Percentiles rank a stretch among this genome's conserved stretches.
Conservation (phyloP, 768 basidiomycete species). For the Psilocybe sp. region DNA sequence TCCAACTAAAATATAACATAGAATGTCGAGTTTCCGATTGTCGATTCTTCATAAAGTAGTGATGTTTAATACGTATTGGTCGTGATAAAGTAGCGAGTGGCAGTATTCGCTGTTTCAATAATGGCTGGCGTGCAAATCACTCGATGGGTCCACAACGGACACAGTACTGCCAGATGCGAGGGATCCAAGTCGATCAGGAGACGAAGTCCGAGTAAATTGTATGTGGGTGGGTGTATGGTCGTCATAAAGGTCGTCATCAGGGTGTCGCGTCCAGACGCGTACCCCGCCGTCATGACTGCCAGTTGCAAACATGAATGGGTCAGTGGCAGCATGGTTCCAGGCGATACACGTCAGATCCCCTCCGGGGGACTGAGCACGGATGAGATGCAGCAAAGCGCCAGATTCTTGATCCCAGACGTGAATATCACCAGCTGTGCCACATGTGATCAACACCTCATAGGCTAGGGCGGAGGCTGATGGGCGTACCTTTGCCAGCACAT, state of each 20-base stretch:
- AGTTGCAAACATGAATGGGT: constrained; percentile 73
- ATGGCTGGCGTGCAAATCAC: too few species aligned
- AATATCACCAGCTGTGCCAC: constrained; percentile 64
- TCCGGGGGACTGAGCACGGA: constrained; percentile 58
- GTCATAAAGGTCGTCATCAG: constrained; percentile 14
- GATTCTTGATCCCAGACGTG: constrained; percentile 87
- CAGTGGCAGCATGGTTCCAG: constrained; percentile 68
- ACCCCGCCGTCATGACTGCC: constrained; percentile 77
- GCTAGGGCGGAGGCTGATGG: neutral
- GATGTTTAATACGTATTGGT: too few species aligned
- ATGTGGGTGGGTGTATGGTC: constrained; percentile 10
- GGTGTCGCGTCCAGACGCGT: constrained; percentile 63
- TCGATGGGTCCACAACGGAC: constrained; percentile 5
- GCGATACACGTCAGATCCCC: constrained; percentile 79
- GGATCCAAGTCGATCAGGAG: constrained; percentile 11
- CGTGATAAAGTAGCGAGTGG: too few species aligned
- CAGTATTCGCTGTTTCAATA: too few species aligned
- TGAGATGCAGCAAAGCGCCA: constrained; percentile 65
- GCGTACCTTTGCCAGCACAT: constrained; percentile 69
- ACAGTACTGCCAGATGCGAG: constrained; percentile 11
- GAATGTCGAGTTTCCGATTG: too few species aligned
- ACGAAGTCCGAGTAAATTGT: constrained; percentile 10
- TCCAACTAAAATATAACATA: too few species aligned
- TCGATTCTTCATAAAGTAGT: too few species aligned
- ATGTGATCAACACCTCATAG: constrained; percentile 1